Base-by-base conservation (phyloP, 805 yeast species). In the Saccharomycopsis fermentans region DNA sequence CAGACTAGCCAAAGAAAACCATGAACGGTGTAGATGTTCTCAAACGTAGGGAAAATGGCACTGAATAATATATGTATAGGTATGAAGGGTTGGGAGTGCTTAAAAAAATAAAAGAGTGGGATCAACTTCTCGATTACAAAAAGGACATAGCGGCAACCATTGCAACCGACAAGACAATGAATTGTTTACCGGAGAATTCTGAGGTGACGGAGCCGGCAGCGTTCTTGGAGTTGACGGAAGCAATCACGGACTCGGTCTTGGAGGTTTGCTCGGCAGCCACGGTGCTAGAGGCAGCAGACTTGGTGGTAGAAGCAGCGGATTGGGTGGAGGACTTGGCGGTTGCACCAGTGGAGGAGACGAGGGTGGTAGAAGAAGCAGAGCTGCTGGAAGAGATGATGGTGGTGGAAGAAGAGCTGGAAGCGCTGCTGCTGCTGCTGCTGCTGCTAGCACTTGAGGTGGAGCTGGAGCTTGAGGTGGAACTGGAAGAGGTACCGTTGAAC, bases 401-500 rank as follows among this genome's bases (percentile, higher is more conserved):
- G n/a, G 59, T 21, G 24, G 65, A 21, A 32, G 58, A 21, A 27
- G 66, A 56, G 51, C 65, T 57, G 27, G 59, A 59, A 52, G 48
- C 19, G 14, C 58, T 34, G 37, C 58, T 29, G 35, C 36, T 48
- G n/a, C n/a, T n/a, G n/a, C n/a, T n/a, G n/a, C n/a, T n/a, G n/a
- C n/a, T n/a, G n/a, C n/a, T n/a, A n/a, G 61, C 52, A n/a, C 63
- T 54, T 35, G 57, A 50, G n/a, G n/a, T 51, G 6, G 43, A 19
- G 52, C 58, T 50, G 9, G 61, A 55, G 24, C 63, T 54, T 35
- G 57, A 50, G n/a, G n/a, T 51, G 6, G 43, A 19, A 35, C 34
- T 52, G 19, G 58, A 24, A 4, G 32, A 27, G 3, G 73, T 59
- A 6, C 73, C 59, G 11, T 67, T 58, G 36, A 73, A 69, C 24